Base-by-base conservation (phyloP, 2,329 filamentous ascomycete species). In the Aureobasidium sp. region DNA sequence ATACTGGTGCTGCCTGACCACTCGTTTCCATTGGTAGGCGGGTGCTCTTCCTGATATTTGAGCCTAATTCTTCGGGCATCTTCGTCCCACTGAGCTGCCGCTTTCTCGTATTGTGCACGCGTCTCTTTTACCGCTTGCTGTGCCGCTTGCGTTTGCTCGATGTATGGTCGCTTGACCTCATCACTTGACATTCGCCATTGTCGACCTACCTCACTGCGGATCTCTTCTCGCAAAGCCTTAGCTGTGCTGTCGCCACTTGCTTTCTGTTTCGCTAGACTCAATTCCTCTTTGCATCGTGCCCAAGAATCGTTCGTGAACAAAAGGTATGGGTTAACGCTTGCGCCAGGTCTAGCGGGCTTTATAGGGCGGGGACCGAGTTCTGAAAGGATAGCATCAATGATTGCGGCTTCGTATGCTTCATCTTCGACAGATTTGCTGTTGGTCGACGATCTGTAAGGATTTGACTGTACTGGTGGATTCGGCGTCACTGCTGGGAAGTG, bases 181-280 rank as follows among this genome's bases (percentile, higher is more conserved):
- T 85, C 79, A 1, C 81, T 75, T 0, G 89, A 86, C 54, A 89
- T 88, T 67, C 88, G 90, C 94, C 94, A 99, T 86, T 94, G 92
- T 70, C 88, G 87, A 32, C 92, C 92, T 10, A 94, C 84, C 72
- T 91, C 90, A 55, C 86, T 84, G 37, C 94, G 89, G 61, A 97
- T 89, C 69, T 96, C 90, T 68, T 86, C 81, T 45, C 83, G 80
- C 2, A 80, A 77, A 3, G 82, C 83, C 67, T 91, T 95, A 7
- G 87, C 86, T 47, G 83, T 80, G 0, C 85, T 78, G 66, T 87
- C 87, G 11, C 84, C 83, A 57, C 86, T 87, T 36, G 84, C 81
- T 3, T 82, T 78, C 61, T 82, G 81, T 32, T 87, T 83, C n/a
- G 82, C 83, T 58, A 86, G 83, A 64, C 88, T 85, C 69, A 87